Evolutionary conservation across 75 land plant genomes (phyloP), one percentile per base, ranked within the genome.

Genomic region (Isoetes taiwanensis): DNA sequence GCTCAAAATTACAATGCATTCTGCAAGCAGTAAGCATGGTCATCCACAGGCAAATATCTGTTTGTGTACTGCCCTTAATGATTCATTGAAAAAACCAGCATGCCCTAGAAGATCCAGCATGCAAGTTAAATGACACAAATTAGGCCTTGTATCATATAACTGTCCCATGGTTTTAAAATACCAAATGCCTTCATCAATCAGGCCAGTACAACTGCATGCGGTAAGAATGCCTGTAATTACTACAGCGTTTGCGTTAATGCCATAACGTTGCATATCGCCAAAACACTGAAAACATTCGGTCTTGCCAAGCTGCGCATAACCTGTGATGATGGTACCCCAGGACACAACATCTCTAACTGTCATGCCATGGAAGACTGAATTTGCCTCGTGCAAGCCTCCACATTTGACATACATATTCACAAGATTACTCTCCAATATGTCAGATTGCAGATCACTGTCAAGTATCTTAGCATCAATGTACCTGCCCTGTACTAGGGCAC

Each of bases 401-500:
- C 59, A 57, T 57, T 57, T 30, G 38, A 26, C 41, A 32, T 57
- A 57, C 59, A 57, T 57, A 16, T 34, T 32, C 8, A 57, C 59
- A 2, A 57, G 38, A 2, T 34, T 38, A 16, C 21, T 57, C 12
- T 32, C n/a, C 14, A 57, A 14, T 2, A 23, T 12, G 3, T n/a
- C n/a, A n/a, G n/a, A n/a, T n/a, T n/a, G n/a, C n/a, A n/a, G n/a
- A n/a, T n/a, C n/a, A n/a, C n/a, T n/a, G n/a, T n/a, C n/a, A n/a
- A n/a, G n/a, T n/a, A n/a, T n/a, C n/a, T n/a, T n/a, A n/a, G n/a
- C n/a, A n/a, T n/a, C n/a, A n/a, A n/a, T n/a, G n/a, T n/a, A n/a
- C n/a, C n/a, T n/a, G n/a, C n/a, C n/a, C n/a, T n/a, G n/a, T n/a
- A n/a, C n/a, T n/a, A n/a, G n/a, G n/a, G n/a, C n/a, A n/a, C n/a